phyloP scores from a whole-genome alignment of 192 early-diverging fungal genomes.

The Podila horticola region DNA sequence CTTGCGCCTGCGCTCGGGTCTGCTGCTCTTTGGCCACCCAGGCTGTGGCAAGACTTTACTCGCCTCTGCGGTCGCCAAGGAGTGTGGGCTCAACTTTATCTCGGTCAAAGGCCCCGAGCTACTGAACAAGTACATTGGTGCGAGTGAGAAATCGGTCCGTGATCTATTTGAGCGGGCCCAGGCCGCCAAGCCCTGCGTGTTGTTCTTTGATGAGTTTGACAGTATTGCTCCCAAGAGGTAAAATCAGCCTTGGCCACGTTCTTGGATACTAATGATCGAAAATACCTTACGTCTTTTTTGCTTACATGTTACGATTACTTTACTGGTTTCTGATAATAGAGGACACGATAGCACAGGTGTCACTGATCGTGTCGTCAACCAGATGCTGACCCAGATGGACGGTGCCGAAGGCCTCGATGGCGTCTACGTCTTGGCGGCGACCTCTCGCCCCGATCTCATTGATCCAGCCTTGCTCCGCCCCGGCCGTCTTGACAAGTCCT shows the following conservation, averaged over 20 bases:
- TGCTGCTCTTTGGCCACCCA: conserved; percentile 95
- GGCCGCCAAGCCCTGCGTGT: conserved; percentile 92
- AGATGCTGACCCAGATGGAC: conserved; percentile 98
- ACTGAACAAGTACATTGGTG: conserved; percentile 99
- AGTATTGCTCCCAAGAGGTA: conserved; percentile 92
- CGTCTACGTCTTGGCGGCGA: conserved; percentile 97
- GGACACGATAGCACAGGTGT: conserved; percentile 99
- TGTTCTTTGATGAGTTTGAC: conserved; percentile 99
- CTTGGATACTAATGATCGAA: conserved; percentile 1
- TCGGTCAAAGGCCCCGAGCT: conserved; percentile 97
- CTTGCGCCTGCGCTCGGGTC: conserved; percentile 89
- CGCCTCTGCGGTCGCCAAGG: conserved; percentile 94
- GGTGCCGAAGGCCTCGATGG: conserved; percentile 96
- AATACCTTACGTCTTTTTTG: background rate
- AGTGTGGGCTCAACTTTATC: conserved; percentile 98
- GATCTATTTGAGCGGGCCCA: conserved; percentile 95
- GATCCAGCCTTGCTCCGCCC: conserved; percentile 86
- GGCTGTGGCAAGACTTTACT: conserved; percentile 99
- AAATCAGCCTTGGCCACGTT: background rate
- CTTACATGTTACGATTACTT: background rate
- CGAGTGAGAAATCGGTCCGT: conserved; percentile 92
- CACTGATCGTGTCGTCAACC: conserved; percentile 98
- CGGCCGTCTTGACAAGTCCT: conserved; percentile 83
- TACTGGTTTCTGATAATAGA: conserved; percentile 46
- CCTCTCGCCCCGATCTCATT: conserved; percentile 87